Conservation (phyloP, 202 grass and related monocot species). For the Cymbopogon flexuosus region DNA sequence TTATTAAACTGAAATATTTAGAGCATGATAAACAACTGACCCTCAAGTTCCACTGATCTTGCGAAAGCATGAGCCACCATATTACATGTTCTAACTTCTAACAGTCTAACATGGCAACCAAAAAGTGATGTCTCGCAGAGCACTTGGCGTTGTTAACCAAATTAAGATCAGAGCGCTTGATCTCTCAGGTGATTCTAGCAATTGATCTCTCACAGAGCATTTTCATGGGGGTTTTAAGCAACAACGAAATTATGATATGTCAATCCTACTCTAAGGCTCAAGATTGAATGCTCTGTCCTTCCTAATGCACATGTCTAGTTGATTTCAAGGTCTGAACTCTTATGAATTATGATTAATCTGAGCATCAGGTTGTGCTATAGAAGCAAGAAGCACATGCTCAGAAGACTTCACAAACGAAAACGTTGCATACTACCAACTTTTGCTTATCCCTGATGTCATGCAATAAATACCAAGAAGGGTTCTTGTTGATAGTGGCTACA, state of each 20-base stretch:
- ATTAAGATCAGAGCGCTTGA: neutral
- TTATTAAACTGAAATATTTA: neutral
- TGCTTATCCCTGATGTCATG: neutral
- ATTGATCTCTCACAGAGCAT: neutral
- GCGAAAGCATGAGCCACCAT: neutral
- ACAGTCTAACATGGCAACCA: neutral
- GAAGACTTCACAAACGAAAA: neutral
- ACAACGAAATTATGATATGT: neutral
- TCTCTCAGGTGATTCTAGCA: neutral
- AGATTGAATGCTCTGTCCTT: neutral
- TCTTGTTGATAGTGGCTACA: constrained; percentile 14
- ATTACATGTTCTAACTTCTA: neutral
- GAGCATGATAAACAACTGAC: neutral
- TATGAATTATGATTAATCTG: neutral
- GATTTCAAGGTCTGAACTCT: neutral
- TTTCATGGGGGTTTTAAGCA: neutral
- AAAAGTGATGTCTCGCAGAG: neutral
- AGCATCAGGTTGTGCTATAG: neutral
- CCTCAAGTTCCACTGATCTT: neutral
- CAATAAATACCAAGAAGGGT: neutral
- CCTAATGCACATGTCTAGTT: neutral
- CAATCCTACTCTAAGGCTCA: neutral
- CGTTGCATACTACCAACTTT: neutral
- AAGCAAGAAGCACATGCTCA: neutral
- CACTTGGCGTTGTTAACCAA: neutral